Evolutionary conservation across 495 filamentous ascomycete species (phyloP).

Genomic region (Hypoxylon cercidicola): DNA sequence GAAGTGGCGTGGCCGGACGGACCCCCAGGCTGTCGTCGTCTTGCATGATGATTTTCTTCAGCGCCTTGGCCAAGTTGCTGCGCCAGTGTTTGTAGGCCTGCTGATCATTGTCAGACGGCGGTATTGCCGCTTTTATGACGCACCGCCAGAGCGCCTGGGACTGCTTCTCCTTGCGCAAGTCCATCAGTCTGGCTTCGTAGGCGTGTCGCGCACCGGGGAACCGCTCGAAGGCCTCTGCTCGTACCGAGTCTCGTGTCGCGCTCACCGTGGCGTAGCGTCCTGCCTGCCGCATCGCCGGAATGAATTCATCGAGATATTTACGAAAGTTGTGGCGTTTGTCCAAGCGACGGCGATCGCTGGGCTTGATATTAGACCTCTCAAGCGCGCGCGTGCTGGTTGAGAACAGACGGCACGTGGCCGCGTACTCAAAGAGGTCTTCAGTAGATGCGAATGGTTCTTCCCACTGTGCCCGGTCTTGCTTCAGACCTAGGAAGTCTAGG

Average conservation of each 20-base stretch:
- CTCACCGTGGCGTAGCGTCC: constrained; percentile 35
- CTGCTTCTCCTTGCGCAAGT: constrained; percentile 46
- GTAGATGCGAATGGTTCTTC: constrained; percentile 57
- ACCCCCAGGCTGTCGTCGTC: constrained; percentile 48
- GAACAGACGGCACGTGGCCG: constrained; percentile 64
- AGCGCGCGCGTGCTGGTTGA: constrained; percentile 38
- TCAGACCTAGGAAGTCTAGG: constrained; percentile 68
- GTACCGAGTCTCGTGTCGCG: constrained; percentile 45
- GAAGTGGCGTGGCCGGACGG: constrained; percentile 26
- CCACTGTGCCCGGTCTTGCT: constrained; percentile 50
- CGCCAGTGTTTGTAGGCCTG: constrained; percentile 32
- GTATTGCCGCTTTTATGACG: constrained; percentile 50
- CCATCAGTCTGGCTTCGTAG: constrained; percentile 40
- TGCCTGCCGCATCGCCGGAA: constrained; percentile 54
- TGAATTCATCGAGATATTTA: constrained; percentile 64
- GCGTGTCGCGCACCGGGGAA: constrained; percentile 43
- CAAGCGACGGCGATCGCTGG: constrained; percentile 62
- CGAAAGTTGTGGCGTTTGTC: constrained; percentile 57
- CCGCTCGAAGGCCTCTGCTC: constrained; percentile 47
- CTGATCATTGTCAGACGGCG: constrained; percentile 2
- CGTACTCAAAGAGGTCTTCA: constrained; percentile 66
- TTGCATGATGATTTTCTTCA: constrained; percentile 53
- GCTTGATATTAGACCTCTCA: constrained; percentile 58
- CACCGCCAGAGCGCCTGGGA: constrained; percentile 42
- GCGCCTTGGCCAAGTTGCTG: constrained; percentile 38